Conservation (phyloP, 169 alveolate genomes). For the Plasmodium coatneyi region DNA sequence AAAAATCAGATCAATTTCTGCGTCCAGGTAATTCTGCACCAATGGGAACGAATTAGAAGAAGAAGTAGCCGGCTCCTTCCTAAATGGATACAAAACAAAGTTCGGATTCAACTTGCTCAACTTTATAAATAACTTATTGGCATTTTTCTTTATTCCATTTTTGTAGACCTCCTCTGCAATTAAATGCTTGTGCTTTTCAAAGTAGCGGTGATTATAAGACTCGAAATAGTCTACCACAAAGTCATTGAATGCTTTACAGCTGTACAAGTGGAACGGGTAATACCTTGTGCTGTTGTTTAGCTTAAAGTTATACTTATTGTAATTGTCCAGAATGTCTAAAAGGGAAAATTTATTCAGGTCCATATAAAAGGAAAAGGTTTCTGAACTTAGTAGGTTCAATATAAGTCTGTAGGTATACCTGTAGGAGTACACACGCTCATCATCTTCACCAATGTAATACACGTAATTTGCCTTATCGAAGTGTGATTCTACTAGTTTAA, state of each 20-base stretch:
- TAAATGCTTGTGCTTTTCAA: conserved; percentile 23
- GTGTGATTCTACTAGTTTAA: conserved; percentile 22
- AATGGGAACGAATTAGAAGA: not conserved
- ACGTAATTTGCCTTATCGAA: conserved; percentile 30
- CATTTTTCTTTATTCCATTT: conserved; percentile 1
- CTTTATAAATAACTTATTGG: conserved; percentile 4
- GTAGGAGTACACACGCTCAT: conserved; percentile 45
- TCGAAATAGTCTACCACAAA: conserved; percentile 32
- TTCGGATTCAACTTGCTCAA: conserved; percentile 16
- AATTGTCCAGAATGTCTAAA: conserved; percentile 31
- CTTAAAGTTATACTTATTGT: conserved; percentile 37
- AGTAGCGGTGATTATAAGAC: conserved; percentile 27
- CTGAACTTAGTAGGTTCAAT: conserved; percentile 34
- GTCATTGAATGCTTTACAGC: not conserved
- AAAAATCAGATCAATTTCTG: conserved; percentile 22
- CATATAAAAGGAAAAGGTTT: conserved; percentile 46
- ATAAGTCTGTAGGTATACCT: conserved; percentile 52
- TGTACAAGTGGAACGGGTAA: conserved; percentile 57
- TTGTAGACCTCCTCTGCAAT: conserved; percentile 19
- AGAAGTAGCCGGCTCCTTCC: not conserved
- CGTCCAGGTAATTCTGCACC: not conserved
- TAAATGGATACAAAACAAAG: conserved; percentile 30
- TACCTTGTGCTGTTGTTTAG: conserved; percentile 35
- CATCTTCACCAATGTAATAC: conserved; percentile 39
- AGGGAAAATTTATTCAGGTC: conserved; percentile 38